Evolutionary conservation across 1,284 basidiomycete species (phyloP), one percentile per base, ranked within the genome.

Genomic region (Acaromyces ingoldii): DNA sequence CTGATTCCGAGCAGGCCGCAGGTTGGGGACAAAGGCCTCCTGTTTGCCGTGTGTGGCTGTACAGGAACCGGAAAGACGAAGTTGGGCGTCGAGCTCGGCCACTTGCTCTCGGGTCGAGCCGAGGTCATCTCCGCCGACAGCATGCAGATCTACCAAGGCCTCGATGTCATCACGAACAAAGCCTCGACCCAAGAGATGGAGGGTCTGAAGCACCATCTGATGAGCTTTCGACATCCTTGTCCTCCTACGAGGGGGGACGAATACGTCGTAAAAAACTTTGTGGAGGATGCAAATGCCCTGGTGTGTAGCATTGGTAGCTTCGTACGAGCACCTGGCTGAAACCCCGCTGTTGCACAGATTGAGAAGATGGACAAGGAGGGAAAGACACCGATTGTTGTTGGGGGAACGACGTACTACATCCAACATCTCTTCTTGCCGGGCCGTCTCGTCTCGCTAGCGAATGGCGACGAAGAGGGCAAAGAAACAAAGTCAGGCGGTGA

Each of bases 1-100:
- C n/a, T n/a, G n/a, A n/a, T n/a, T n/a, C n/a, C n/a, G n/a, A n/a
- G n/a, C n/a, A n/a, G n/a, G n/a, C n/a, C n/a, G n/a, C n/a, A n/a
- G n/a, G n/a, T n/a, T n/a, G n/a, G n/a, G n/a, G n/a, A n/a, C n/a
- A n/a, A n/a, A n/a, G n/a, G n/a, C n/a, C n/a, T n/a, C n/a, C 10
- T 91, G 60, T 82, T 97, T 46, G 83, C 87, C 9, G 85, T 98
- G 47, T 88, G 91, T 55, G 93, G 93, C 19, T 92, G 91, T 0
- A 99, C 93, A 2, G 95, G 93, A 9, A 91, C 93, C 13, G 95
- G 95, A 49, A 99, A 99, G 77, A 93, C 91, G 5, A 87, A 89
- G 58, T 82, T 98, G 2, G 89, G 89, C 0, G 84, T 98, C 19
- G 85, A 96, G 53, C 81, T 99, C 13, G 91, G 90, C 11, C 80